These are phyloP conservation scores for Rugonectria rugulosa DNA, from an alignment of 2,329 filamentous ascomycete genomes.

Conservation along the genomic window DNA sequence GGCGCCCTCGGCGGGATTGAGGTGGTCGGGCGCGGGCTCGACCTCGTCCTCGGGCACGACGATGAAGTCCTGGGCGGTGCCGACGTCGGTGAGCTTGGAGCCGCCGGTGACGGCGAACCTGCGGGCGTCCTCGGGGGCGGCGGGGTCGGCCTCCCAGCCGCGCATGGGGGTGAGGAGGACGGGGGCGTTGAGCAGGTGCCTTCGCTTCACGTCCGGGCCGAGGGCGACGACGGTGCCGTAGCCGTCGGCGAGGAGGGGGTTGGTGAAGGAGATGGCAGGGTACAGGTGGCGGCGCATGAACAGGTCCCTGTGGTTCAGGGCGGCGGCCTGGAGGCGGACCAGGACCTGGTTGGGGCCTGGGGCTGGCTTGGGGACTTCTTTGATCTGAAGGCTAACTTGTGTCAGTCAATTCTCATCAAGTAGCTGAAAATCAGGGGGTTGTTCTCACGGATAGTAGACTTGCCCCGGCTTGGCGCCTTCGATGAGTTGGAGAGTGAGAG, in stretches of 20 bases:
- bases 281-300: constrained; percentile 95
- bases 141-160: constrained; percentile 76
- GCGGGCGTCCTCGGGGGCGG: constrained; percentile 73
- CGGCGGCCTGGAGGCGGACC: constrained; percentile 77
- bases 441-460: constrained; percentile 79
- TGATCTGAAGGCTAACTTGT: constrained; percentile 62
- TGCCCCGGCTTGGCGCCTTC: constrained; percentile 82
- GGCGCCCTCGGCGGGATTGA: constrained; percentile 78
- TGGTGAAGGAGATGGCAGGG: constrained; percentile 80
- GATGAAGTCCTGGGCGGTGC: constrained; percentile 79
- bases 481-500: constrained; percentile 71
- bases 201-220: constrained; percentile 56
- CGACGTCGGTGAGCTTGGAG: constrained; percentile 66
- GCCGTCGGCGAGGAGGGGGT: constrained; percentile 84
- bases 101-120: constrained; percentile 74
- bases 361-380: constrained; percentile 67
- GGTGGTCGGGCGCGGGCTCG: constrained; percentile 76
- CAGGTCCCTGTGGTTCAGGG: constrained; percentile 93
- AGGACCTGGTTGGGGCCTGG: constrained; percentile 75
- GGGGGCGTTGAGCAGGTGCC: constrained; percentile 63
- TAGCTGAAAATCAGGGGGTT: neutral
- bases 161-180: constrained; percentile 81
- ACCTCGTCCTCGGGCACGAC: constrained; percentile 75
- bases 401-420: constrained; percentile 15
- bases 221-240: constrained; percentile 74